Evolutionary conservation across 257 asterid species (phyloP).

Genomic region (Solanum clarkiae): DNA sequence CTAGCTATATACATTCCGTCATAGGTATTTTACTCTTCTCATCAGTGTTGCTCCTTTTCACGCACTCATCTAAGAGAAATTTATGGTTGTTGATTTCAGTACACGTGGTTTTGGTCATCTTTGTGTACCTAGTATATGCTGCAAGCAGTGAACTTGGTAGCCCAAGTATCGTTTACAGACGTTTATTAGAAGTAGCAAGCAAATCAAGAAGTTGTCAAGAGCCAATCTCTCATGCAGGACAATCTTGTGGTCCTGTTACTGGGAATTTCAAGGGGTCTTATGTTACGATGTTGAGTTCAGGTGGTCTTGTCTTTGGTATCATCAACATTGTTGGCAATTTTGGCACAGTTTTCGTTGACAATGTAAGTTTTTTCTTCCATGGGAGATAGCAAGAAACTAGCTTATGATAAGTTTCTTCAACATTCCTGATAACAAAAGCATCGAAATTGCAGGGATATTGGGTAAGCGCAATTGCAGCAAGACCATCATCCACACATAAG

Average conservation of each 20-base stretch:
- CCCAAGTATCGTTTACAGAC: constrained; percentile 54
- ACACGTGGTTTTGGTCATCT: constrained; percentile 70
- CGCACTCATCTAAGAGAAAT: not conserved
- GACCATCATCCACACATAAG: constrained; percentile 93
- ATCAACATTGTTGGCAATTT: constrained; percentile 90
- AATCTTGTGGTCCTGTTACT: constrained; percentile 68
- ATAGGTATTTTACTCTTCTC: constrained; percentile 31
- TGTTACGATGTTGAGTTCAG: constrained; percentile 80
- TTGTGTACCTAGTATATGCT: constrained; percentile 68
- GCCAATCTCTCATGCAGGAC: constrained; percentile 54
- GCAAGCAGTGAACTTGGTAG: constrained; percentile 78
- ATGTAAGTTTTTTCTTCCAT: constrained; percentile 31
- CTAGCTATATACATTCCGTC: constrained; percentile 86
- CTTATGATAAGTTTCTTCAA: not conserved
- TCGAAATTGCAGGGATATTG: constrained; percentile 56
- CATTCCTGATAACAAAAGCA: not conserved
- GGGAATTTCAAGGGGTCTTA: constrained; percentile 84
- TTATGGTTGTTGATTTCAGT: constrained; percentile 26
- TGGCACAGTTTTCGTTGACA: constrained; percentile 88
- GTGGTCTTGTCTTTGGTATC: constrained; percentile 81
- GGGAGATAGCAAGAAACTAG: not conserved
- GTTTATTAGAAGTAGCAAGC: constrained; percentile 66
- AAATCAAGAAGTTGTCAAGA: constrained; percentile 50
- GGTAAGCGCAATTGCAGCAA: constrained; percentile 95
- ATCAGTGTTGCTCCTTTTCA: not conserved